These are phyloP conservation scores for Scedosporium aurantiacum DNA, from an alignment of 2,329 filamentous ascomycete species.

Conservation along the genomic window DNA sequence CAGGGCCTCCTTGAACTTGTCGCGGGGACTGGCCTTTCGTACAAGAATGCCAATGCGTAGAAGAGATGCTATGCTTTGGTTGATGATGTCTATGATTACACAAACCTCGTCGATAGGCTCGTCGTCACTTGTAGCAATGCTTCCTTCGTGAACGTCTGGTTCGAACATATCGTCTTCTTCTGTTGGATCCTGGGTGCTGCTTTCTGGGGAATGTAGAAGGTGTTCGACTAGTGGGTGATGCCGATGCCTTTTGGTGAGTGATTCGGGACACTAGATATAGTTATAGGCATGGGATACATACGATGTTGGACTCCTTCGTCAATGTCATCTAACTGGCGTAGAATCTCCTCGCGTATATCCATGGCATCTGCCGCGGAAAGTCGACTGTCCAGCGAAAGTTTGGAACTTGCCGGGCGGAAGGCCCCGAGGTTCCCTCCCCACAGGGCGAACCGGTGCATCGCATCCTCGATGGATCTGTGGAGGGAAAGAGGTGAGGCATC, in stretches of 20 bases:
- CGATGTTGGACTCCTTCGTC: neutral
- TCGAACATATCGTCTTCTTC: neutral
- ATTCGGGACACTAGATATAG: no score
- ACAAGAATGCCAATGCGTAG: conserved; percentile 7
- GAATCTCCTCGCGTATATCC: conserved; percentile 2
- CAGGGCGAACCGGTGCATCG: conserved; percentile 5
- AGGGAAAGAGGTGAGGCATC: neutral
- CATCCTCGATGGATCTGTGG: neutral
- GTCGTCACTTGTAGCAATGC: neutral
- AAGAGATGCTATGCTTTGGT: conserved; percentile 8
- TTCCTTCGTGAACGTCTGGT: no score
- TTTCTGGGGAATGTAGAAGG: neutral
- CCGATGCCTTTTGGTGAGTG: no score
- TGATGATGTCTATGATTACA: conserved; percentile 1
- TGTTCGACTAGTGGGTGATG: no score
- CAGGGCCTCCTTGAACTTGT: conserved; percentile 8
- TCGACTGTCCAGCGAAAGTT: conserved; percentile 8
- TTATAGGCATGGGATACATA: neutral
- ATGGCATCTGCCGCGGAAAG: conserved; percentile 3
- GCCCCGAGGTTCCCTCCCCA: conserved; percentile 10
- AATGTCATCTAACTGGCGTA: conserved; percentile 4
- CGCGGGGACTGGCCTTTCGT: conserved; percentile 2
- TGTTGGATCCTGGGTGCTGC: no score
- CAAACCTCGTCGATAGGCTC: neutral
- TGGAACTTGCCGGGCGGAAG: neutral